phyloP scores from a whole-genome alignment of 169 alveolate genomes.

The Plasmodium yoelii region DNA sequence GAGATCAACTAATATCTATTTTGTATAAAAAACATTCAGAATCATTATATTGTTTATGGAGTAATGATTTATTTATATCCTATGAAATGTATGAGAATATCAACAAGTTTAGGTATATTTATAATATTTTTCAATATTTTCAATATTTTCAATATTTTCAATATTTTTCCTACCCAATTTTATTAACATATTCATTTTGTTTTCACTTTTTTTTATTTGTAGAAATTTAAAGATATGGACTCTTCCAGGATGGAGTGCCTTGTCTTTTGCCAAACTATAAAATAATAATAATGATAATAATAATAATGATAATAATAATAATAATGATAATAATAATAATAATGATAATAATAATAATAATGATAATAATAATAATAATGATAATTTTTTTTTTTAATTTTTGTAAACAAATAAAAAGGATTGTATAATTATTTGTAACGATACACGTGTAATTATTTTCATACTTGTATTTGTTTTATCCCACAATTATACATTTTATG shows the following conservation, averaged over 20 bases:
- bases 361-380: too few species aligned
- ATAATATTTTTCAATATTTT: background rate
- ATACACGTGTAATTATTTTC: too few species aligned
- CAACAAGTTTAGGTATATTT: constrained; percentile 33
- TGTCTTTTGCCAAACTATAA: constrained; percentile 60
- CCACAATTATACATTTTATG: too few species aligned
- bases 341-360: too few species aligned
- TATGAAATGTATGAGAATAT: constrained; percentile 65
- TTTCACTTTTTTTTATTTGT: constrained; percentile 9
- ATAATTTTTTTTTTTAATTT: background rate
- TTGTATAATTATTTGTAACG: background rate
- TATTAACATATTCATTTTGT: background rate
- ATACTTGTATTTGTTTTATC: too few species aligned
- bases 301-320: too few species aligned
- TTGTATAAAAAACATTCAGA: constrained; percentile 52
- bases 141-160: background rate
- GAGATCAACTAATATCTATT: constrained; percentile 50
- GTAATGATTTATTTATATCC: constrained; percentile 66
- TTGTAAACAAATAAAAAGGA: background rate
- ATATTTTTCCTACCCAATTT: background rate
- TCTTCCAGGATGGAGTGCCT: constrained; percentile 76
- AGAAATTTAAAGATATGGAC: constrained; percentile 67
- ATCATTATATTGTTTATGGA: constrained; percentile 68
- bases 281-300: background rate
- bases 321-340: too few species aligned